Base-by-base conservation (phyloP, 208 protist species). In the Acanthamoeba lenticulata region DNA sequence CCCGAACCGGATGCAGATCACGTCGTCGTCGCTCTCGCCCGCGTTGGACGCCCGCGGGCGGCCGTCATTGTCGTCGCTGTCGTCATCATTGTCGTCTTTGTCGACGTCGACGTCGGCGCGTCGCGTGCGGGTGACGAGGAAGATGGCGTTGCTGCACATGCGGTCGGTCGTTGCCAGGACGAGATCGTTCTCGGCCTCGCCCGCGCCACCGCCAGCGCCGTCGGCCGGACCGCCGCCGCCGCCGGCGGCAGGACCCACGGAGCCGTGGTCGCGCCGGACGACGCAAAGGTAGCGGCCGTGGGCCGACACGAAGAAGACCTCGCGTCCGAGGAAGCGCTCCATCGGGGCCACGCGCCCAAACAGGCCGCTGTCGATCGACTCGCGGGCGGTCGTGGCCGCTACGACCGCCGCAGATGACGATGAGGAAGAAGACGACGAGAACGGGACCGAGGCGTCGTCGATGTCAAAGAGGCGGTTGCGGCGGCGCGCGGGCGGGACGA, bases 211-310 rank as follows among this genome's bases (percentile, higher is more conserved):
- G 44, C 42, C 74, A 17, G 13, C 13, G 6, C 29, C 29, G 27
- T 15, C 62, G 49, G 7, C 29, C 13, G n/a, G 11, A 13, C 62
- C 62, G 62, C 13, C 27, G 29, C n/a, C 62, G 17, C 62, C 13
- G 6, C 29, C 29, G 27, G 17, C 62, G 49, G 7, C 29, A 24
- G n/a, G 11, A 13, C 62, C 62, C 29, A 13, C 62, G 21, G 29
- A 9, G 29, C 62, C n/a, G n/a, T 15, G 13, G n/a, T 85, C 74
- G 74, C 74, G 74, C 34, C 74, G 19, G 15, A 77, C 65, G 40
- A 85, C 74, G 74, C 74, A 85, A 19, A 85, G 74, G 74, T 85
- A 85, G 15, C 42, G 36, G 21, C 74, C 74, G 74, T 85, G 74
- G 11, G 74, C 27, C n/a, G 74, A 85, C 19, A 85, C 74, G 44